Base-by-base conservation (phyloP, 257 asterid species). In the Schizonepeta tenuifolia region DNA sequence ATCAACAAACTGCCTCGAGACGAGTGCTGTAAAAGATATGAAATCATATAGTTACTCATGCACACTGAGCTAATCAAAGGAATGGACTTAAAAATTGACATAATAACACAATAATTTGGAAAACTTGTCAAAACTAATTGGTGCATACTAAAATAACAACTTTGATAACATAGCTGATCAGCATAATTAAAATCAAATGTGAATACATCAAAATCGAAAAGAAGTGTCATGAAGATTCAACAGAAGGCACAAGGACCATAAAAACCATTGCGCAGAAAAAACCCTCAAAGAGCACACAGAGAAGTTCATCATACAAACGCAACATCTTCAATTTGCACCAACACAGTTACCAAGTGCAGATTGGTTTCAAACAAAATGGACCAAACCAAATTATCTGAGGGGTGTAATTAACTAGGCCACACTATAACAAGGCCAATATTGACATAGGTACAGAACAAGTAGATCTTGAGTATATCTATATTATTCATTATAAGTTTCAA, bases 1-100 rank as follows among this genome's bases (percentile, higher is more conserved):
- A 67, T 91, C 96, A 40, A 93, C 98, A 87, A 81, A 93, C 78
- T 93, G 98, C 89, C 98, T 93, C 53, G 98, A 93, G 58, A 85
- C 96, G 62, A 93, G 94, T 18, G 92, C 98, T 91, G 96, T 59
- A 61, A 50, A 78, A 73, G 76, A 76, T 64, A 78, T 36, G 31
- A 53, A 56, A 80, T 38, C 67, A 75, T 53, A 80, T 13, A 71
- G 75, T 75, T 75, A 77, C 77, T 61, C 35, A 68, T 57, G 70
- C 51, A 36, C 65, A 64, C 21, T 74, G n/a, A 1, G 7, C 43
- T 46, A 44, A 50, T 38, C 72, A 24, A 33, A 24, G 47, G 40
- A 67, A 71, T 7, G 9, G 47, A n/a, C 6, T 50, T 12, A 55
- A 36, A 58, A 40, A 47, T 44, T 2, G 13, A 40, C 36, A 66